These are phyloP conservation scores for Chrysoporthe puriensis DNA, from an alignment of 2,329 filamentous ascomycete genomes.

Conservation along the genomic window DNA sequence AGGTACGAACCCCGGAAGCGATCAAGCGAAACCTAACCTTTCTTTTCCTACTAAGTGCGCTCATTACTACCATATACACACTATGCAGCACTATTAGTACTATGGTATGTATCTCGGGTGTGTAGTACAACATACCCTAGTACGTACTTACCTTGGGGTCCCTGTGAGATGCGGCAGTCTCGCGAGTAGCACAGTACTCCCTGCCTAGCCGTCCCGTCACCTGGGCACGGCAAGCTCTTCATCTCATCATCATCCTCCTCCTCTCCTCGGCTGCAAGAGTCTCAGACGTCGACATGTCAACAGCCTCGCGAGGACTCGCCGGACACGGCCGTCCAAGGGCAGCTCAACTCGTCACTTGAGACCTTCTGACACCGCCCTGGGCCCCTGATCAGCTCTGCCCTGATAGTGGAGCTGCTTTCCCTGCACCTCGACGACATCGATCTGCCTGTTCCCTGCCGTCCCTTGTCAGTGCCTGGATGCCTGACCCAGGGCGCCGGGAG, in stretches of 20 bases:
- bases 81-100: too few species aligned
- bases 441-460: conserved; percentile 11
- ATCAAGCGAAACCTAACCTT: not conserved
- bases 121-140: too few species aligned
- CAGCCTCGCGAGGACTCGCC: too few species aligned
- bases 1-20: not conserved
- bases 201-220: too few species aligned
- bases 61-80: too few species aligned
- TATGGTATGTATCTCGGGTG: too few species aligned
- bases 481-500: conserved; percentile 11
- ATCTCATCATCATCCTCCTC: not conserved
- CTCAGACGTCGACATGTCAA: not conserved
- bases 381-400: conserved; percentile 15
- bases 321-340: not conserved
- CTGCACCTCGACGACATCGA: conserved; percentile 10
- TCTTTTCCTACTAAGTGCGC: not conserved
- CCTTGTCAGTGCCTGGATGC: conserved; percentile 5
- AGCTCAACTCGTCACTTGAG: not conserved
- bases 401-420: conserved; percentile 17
- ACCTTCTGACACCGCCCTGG: conserved; percentile 18
- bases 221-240: not conserved
- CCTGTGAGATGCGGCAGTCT: too few species aligned
- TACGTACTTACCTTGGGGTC: too few species aligned
- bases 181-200: too few species aligned
- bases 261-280: not conserved